A percentile compares a stretch with the other conserved stretches of the same genome.
These are phyloP conservation scores for Colletotrichum lentis DNA, from an alignment of 2,329 filamentous ascomycete genomes.

Conservation along the genomic window DNA sequence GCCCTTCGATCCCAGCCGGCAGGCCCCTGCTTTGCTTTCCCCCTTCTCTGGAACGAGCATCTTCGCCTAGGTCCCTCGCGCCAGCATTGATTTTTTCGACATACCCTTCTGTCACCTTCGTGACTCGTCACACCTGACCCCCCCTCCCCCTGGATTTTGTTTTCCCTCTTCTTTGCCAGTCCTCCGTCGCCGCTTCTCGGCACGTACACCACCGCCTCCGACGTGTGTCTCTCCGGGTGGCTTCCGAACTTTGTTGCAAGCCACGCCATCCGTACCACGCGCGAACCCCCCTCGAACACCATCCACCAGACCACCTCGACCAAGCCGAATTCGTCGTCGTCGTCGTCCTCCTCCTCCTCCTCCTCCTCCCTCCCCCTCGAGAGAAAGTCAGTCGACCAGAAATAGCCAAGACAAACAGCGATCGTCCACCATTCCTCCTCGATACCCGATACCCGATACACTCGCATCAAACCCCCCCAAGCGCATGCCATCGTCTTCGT, in stretches of 20 bases:
- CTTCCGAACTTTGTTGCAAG: conserved; percentile 4
- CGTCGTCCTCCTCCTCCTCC: too few species aligned
- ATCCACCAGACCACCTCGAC: not conserved
- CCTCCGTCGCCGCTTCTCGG: not conserved
- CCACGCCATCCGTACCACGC: conserved; percentile 7
- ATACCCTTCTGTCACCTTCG: not conserved
- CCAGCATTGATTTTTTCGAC: not conserved
- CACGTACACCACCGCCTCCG: conserved; percentile 1
- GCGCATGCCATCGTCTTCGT: conserved; percentile 18
- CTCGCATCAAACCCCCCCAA: not conserved
- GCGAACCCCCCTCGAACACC: not conserved
- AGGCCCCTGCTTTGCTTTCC: not conserved
- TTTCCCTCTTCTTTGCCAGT: not conserved
- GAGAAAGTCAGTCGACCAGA: not conserved
- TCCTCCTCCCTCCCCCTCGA: too few species aligned
- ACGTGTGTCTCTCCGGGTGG: conserved; percentile 13
- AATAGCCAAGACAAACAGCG: not conserved
- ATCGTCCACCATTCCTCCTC: not conserved
- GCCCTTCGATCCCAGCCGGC: not conserved
- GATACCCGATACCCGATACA: too few species aligned
- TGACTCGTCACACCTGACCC: not conserved
- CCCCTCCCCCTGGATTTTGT: not conserved
- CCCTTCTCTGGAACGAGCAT: not conserved
- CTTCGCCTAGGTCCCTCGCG: not conserved
- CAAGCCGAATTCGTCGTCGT: not conserved